Evolutionary conservation across 371 early-diverging fungal species (phyloP), one percentile per base, ranked within the genome.

Genomic region (Circinella umbellata): DNA sequence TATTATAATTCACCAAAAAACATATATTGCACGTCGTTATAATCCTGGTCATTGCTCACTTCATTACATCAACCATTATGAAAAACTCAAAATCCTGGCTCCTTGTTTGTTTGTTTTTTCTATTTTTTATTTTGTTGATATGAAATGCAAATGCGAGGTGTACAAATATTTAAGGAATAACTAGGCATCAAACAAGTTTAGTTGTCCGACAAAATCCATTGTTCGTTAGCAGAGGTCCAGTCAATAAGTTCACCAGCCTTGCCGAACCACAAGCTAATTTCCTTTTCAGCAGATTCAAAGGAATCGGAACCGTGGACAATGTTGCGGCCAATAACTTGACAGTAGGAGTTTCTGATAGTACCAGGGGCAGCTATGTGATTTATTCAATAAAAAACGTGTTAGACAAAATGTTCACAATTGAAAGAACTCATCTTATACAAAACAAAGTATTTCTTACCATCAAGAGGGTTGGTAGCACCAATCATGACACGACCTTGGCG

Each of bases 301-400:
- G 91, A 83, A 88, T 98, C 98, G 63, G 94, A 92, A 54, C 98
- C 98, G 89, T 98, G 98, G 85, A 93, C 90, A 76, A 97, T 87
- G 90, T 98, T 98, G 74, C 89, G 87, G 18, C 68, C 67, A 20
- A 70, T 64, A 49, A 71, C 70, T 34, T 69, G 62, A 71, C 91
- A 90, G 85, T 91, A 95, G 85, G 97, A 96, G 60, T 96, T 97
- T 80, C 99, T 92, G 87, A 98, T 98, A 74, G 95, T 97, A 68
- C 98, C 98, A 67, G 95, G 92, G 51, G 85, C 90, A 69, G 96
- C 91, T 51, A 51, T n/a, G 15, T 13, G 8, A 1, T 42, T 42
- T 42, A 11, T 9, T 9, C 1, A 42, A 42, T 42, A 42, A 42
- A 42, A 42, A 42, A 42, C 27, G 27, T 27, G 27, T 11, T 47